These are phyloP conservation scores for Cladosporium sp. DNA, from an alignment of 2,329 filamentous ascomycete genomes.

Conservation along the genomic window DNA sequence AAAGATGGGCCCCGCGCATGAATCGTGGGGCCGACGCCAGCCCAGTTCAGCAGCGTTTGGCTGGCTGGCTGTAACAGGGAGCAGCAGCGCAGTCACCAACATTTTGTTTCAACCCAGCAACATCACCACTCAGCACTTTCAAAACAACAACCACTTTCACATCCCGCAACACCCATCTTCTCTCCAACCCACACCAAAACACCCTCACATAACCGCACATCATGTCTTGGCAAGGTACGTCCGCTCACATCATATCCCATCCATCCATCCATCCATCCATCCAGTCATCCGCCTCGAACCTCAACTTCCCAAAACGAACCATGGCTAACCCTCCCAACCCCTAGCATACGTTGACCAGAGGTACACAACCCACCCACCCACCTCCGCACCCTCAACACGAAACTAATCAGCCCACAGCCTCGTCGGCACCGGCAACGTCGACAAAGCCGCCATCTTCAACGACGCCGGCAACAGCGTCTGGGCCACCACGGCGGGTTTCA, in stretches of 20 bases:
- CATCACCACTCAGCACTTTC: not conserved
- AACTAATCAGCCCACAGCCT: constrained; percentile 53
- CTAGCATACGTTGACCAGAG: constrained; percentile 59
- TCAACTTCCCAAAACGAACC: constrained; percentile 1
- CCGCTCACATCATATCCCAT: constrained; percentile 7
- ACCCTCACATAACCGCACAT: constrained; percentile 26
- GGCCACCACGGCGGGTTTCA: constrained; percentile 67
- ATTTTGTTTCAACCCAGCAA: not conserved
- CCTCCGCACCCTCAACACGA: constrained; percentile 6
- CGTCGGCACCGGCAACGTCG: constrained; percentile 70
- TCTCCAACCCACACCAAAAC: not conserved
- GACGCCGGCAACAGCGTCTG: constrained; percentile 73
- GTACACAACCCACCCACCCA: constrained; percentile 36
- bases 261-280: constrained; percentile 16
- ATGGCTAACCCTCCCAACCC: constrained; percentile 14
- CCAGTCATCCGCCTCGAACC: constrained; percentile 11
- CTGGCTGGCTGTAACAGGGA: not conserved
- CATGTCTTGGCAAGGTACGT: constrained; percentile 73
- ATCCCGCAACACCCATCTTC: not conserved
- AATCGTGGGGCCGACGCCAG: not conserved
- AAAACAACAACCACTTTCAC: not conserved
- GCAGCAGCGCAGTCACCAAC: not conserved
- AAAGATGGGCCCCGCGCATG: not conserved
- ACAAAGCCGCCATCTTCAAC: constrained; percentile 82
- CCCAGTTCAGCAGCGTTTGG: too few species aligned